These are phyloP conservation scores for Coemansia asiatica DNA, from an alignment of 192 early-diverging fungal genomes.

Conservation along the genomic window DNA sequence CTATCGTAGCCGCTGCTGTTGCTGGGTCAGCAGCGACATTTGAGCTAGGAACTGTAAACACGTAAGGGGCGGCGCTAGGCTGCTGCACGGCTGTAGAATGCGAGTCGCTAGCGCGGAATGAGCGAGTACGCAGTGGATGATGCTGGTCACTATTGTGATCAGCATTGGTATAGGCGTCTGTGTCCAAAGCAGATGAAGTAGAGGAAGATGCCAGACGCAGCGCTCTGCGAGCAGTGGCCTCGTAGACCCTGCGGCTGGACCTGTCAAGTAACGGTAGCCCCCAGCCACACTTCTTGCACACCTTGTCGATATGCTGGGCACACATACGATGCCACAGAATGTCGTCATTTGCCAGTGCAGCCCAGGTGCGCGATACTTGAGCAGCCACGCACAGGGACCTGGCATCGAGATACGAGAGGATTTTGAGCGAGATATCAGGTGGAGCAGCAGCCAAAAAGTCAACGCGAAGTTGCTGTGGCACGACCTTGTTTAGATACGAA, in stretches of 20 bases:
- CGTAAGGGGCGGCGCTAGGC: conserved; percentile 11
- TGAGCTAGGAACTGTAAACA: conserved; percentile 23
- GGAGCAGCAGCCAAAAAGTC: conserved; percentile 81
- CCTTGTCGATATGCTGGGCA: conserved; percentile 94
- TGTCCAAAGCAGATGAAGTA: conserved; percentile 2
- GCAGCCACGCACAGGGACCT: conserved; percentile 86
- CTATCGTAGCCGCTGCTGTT: conserved; percentile 14
- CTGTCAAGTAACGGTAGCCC: conserved; percentile 84
- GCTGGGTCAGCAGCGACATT: conserved; percentile 23
- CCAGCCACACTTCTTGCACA: conserved; percentile 96
- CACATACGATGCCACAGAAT: conserved; percentile 97
- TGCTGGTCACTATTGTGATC: conserved; percentile 4
- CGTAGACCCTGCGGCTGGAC: conserved; percentile 54
- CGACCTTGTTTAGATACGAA: conserved; percentile 71
- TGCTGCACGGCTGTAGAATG: background rate
- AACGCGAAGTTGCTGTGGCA: conserved; percentile 73
- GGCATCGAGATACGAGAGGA: conserved; percentile 91
- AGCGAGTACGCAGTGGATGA: background rate
- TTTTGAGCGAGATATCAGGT: conserved; percentile 76
- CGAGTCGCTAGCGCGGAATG: background rate
- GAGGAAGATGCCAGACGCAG: conserved; percentile 25
- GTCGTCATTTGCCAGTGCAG: conserved; percentile 84
- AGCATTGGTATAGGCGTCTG: background rate
- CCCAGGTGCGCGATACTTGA: conserved; percentile 84
- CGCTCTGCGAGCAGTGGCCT: conserved; percentile 49